Conservation (phyloP, 345 rosid genomes). For the Hypericum perforatum region DNA sequence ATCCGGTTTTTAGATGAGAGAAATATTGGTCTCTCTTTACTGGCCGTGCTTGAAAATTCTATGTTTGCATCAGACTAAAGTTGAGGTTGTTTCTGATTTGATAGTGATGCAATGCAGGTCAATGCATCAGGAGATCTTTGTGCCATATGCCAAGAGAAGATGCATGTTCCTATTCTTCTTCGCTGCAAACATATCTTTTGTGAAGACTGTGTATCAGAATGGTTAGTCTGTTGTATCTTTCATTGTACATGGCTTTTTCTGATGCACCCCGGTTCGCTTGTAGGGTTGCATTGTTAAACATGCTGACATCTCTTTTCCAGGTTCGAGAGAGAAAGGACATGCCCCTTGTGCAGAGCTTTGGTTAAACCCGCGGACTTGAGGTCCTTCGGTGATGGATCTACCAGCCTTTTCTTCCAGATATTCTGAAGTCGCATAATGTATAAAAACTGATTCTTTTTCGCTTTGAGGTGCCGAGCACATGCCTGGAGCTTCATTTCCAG, state of each 20-base stretch:
- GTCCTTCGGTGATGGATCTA: slow-evolving; percentile 93
- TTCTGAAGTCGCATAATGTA: slow-evolving; percentile 31
- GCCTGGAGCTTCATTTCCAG: too few relatives aligned
- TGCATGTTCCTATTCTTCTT: slow-evolving; percentile 91
- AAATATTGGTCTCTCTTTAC: too few relatives aligned
- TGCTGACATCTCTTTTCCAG: slow-evolving; percentile 34
- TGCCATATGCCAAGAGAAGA: slow-evolving; percentile 98
- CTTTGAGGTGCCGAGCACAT: too few relatives aligned
- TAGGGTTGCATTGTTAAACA: not conserved
- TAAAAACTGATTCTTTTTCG: not conserved
- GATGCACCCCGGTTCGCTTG: not conserved
- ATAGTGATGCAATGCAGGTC: slow-evolving; percentile 43
- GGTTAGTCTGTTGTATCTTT: slow-evolving; percentile 39
- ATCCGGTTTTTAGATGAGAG: too few relatives aligned
- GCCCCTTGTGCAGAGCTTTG: slow-evolving; percentile 94
- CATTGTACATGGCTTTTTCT: not conserved
- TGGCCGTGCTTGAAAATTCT: too few relatives aligned
- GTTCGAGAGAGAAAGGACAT: slow-evolving; percentile 98
- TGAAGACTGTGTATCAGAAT: slow-evolving; percentile 96
- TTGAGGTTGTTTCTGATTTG: not conserved
- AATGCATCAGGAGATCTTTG: slow-evolving; percentile 90
- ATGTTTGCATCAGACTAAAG: too few relatives aligned
- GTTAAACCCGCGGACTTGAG: slow-evolving; percentile 90
- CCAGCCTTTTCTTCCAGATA: slow-evolving; percentile 91
- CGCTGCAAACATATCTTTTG: slow-evolving; percentile 96